Conservation (phyloP, 169 alveolate genomes). For the Besnoitia besnoiti region DNA sequence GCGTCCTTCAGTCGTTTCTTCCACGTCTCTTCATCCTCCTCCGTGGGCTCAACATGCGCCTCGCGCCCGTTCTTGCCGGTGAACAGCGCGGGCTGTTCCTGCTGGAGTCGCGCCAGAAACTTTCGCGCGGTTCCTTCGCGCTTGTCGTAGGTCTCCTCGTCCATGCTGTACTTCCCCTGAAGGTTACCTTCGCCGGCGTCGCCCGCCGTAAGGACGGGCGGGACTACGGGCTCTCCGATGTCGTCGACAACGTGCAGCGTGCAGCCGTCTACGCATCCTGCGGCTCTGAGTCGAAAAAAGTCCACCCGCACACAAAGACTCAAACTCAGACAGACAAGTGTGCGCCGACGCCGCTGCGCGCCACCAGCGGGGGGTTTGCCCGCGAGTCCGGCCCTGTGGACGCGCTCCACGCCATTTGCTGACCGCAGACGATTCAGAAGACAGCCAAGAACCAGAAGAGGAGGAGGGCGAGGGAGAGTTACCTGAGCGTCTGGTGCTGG, state of each 20-base stretch:
- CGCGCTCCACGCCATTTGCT: too few relatives aligned
- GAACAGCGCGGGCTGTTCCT: background rate
- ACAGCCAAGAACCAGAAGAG: too few relatives aligned
- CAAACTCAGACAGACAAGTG: too few relatives aligned
- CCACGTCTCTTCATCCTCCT: conserved; percentile 23
- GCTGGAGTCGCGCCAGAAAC: conserved; percentile 77
- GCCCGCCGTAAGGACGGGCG: background rate
- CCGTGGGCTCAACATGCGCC: background rate
- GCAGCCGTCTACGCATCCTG: conserved; percentile 34
- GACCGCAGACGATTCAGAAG: too few relatives aligned
- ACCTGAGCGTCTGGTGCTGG: background rate
- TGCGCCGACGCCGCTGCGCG: too few relatives aligned
- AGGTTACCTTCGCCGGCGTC: background rate
- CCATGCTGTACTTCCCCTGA: conserved; percentile 77
- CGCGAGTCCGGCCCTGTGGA: too few relatives aligned
- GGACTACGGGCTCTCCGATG: background rate
- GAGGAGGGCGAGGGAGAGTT: too few relatives aligned
- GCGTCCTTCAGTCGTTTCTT: background rate
- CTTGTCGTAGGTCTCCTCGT: conserved; percentile 88
- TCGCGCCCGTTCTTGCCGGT: background rate
- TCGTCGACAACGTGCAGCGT: background rate
- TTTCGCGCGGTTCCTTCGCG: conserved; percentile 82
- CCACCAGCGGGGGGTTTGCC: too few relatives aligned
- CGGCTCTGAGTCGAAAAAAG: background rate
- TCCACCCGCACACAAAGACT: background rate